Evolutionary conservation across 768 basidiomycete genomes (phyloP), one percentile per base, ranked within the genome.

Genomic region (Strobilomyces echinocephalus): DNA sequence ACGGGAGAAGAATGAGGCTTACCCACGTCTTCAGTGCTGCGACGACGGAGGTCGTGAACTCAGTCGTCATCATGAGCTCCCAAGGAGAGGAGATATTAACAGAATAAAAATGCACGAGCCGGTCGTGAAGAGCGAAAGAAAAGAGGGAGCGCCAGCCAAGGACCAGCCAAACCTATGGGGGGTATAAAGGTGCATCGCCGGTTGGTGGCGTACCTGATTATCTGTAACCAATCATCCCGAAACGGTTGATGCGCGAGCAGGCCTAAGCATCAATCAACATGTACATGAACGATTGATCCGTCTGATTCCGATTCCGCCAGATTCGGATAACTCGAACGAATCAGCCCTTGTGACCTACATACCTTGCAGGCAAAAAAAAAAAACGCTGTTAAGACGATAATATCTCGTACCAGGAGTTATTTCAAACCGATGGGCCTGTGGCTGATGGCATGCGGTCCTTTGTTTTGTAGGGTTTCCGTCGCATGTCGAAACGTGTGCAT

Each of bases 201-300:
- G 24, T 24, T 24, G 20, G 45, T 20, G 5, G 45, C 5, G 31
- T n/a, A 33, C 31, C 11, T 5, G 31, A 30, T n/a, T 20, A 21
- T 33, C 45, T 20, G 31, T 33, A 4, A 11, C 11, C 26, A 31
- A 14, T 24, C 16, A 6, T 18, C 31, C 24, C 24, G 24, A 33
- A 33, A 33, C 31, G 11, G 31, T 33, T 33, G 31, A 33, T 12
- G 6, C 24, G 24, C 24, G 24, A 24, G 24, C 24, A 24, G 24
- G 24, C 4, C 24, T 24, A 4, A 24, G 24, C 4, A 33, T 5
- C 9, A n/a, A 33, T 33, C 31, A 33, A 33, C 31, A 33, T 12
- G 31, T 24, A 7, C 6, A 33, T 33, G 31, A 33, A 9, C 6
- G 31, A 33, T 33, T 33, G 31, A 9, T 71, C 70, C 24, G 87